These are phyloP conservation scores for Heterobasidion occidentale DNA, from an alignment of 1,284 basidiomycete species.

Conservation along the genomic window DNA sequence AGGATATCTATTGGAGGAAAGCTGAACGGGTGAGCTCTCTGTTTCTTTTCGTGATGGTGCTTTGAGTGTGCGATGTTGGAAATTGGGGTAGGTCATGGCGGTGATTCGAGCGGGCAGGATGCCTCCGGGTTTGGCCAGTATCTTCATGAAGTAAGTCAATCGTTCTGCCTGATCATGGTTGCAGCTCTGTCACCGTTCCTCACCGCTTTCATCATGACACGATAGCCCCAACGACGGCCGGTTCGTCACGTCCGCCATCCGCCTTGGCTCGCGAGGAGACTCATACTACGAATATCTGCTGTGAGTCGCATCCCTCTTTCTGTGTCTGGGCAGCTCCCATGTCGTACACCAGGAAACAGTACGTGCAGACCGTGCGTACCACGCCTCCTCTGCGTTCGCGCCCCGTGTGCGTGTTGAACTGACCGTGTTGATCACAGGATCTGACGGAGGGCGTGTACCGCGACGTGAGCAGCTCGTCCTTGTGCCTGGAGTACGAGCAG, in stretches of 20 bases:
- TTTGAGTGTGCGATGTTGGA: not conserved
- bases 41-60: not conserved
- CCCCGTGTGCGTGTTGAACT: too few relatives aligned
- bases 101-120: constrained; percentile 57
- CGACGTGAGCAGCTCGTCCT: constrained; percentile 35
- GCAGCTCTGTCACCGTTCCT: too few relatives aligned
- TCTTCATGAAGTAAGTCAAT: constrained; percentile 67
- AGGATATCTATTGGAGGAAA: constrained; percentile 75
- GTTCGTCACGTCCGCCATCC: constrained; percentile 72
- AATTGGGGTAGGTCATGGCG: constrained; percentile 54
- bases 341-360: constrained; percentile 55
- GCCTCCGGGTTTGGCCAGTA: constrained; percentile 73
- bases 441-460: constrained; percentile 75
- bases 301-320: constrained; percentile 31
- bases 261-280: constrained; percentile 89
- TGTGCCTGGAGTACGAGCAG: not conserved
- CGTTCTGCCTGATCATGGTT: not conserved
- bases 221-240: constrained; percentile 56
- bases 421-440: constrained; percentile 35
- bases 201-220: not conserved
- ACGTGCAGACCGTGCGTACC: constrained; percentile 61
- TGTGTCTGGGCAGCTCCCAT: not conserved
- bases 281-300: constrained; percentile 93
- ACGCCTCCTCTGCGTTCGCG: not conserved
- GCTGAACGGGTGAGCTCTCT: constrained; percentile 57